Evolutionary conservation across 306 rosid species (phyloP), one percentile per base, ranked within the genome.

Genomic region (Lathyrus sativus): DNA sequence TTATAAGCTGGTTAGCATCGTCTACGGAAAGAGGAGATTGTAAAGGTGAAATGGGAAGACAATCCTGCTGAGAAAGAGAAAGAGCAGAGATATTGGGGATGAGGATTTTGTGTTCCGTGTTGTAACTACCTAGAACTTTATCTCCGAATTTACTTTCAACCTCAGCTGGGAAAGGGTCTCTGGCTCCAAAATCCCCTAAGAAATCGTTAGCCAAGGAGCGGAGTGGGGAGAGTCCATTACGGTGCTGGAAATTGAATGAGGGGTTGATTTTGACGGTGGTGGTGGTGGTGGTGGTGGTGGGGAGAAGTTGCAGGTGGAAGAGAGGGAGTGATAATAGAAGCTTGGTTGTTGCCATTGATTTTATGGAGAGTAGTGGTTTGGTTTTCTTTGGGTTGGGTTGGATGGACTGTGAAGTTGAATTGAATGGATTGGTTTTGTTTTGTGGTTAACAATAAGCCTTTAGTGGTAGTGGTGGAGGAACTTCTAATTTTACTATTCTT

Each of bases 161-260:
- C 56, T 92, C 98, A 7, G 91, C 98, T 0, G 96, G 96, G 60
- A 83, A 92, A 0, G 98, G 98, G 78, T 90, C 98, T 60, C 98
- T 76, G 3, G 90, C 96, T 2, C 98, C 98, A 44, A 83, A 88
- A 39, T 92, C 98, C 0, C 96, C 96, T 18, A 91, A 28, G 66
- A 67, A 42, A 57, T 88, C 88, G 11, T 14, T 0, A 12, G 38
- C 84, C 9, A 37, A 11, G 11, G 67, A 61, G 8, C 55, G 62
- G 55, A 28, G 67, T 55, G 57, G 65, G 5, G 62, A 18, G 5
- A 9, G 42, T 0, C 38, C 44, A 24, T 4, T 42, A 19, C 11
- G 13, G 7, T 19, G 58, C 6, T 17, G 28, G 9, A 54, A 11
- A 22, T 24, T 11, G 37, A 24, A 54, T 24, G 60, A 54, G 22